Evolutionary conservation across 1,284 basidiomycete genomes (phyloP), one percentile per base, ranked within the genome.

Genomic region (Entoloma clypeatum): DNA sequence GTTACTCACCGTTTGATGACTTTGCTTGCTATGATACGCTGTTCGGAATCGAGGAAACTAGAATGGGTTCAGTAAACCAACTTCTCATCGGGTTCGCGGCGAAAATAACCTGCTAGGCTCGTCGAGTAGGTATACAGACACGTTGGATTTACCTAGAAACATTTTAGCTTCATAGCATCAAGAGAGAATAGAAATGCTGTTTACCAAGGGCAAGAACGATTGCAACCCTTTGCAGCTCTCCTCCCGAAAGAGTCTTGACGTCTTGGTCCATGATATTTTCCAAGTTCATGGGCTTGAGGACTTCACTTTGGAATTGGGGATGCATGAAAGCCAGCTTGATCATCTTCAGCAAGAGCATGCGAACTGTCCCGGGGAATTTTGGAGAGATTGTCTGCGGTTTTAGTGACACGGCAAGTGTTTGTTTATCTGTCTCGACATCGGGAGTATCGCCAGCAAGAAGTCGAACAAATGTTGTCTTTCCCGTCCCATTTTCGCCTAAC

Each of bases 381-480:
- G 93, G 93, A 31, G 92, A 91, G 63, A 96, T 95, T 41, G 89
- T 88, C 70, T 98, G 93, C 3, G 93, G 93, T 69, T 98, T 98
- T 60, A 97, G 76, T 24, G 92, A 95, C 9, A 97, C 92, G 5
- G 81, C 67, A 32, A 92, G 68, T 27, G 81, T 75, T 66, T 86
- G 81, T 63, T 86, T 87, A 63, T 90, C 85, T 22, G 80, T 77
- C 63, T 85, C 83, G 47, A 78, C 65, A 67, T 98, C 94, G 6
- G 94, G 92, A 16, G 75, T 79, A 50, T 92, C 82, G 36, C 93
- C 94, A 6, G 92, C 92, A 41, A 98, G 75, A 40, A 98, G 70
- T 50, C 92, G 86, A 45, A 98, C 90, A 60, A 98, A 90, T 0
- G 93, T 98, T 35, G 94, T 96, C 75, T 98, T 98, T 33, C 93